These are phyloP conservation scores for Streptanthus diversifolius DNA, from an alignment of 345 rosid genomes.

Conservation along the genomic window DNA sequence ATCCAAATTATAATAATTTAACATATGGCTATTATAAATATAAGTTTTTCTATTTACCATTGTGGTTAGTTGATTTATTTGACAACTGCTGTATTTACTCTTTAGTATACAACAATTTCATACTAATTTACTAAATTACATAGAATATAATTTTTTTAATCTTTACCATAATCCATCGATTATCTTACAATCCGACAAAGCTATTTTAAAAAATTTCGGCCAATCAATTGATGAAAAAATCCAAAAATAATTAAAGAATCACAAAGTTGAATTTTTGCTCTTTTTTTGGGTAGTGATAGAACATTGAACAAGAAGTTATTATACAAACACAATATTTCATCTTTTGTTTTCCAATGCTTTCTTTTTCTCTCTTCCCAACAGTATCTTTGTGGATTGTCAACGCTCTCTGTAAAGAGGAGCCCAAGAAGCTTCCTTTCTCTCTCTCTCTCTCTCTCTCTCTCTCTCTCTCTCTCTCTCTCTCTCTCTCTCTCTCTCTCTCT, in stretches of 20 bases:
- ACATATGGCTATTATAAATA: background rate
- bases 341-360: background rate
- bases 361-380: background rate
- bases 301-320: slow-evolving; percentile 16
- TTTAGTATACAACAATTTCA: background rate
- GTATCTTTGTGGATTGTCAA: slow-evolving; percentile 52
- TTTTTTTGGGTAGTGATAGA: background rate
- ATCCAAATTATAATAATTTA: background rate
- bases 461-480: slow-evolving; percentile 40
- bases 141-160: no score
- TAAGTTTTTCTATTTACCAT: background rate
- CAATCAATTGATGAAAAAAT: background rate
- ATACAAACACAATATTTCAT: slow-evolving; percentile 9
- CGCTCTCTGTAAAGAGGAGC: slow-evolving; percentile 49
- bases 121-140: no score
- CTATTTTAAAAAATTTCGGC: background rate
- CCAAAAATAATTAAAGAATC: no score
- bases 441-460: slow-evolving; percentile 32
- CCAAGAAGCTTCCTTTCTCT: slow-evolving; percentile 62
- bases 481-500: slow-evolving; percentile 28
- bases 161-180: no score
- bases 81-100: background rate
- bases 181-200: no score
- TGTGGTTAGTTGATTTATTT: background rate
- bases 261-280: no score